Evolutionary conservation across 2,329 filamentous ascomycete genomes (phyloP), one percentile per base, ranked within the genome.

Genomic region (Colletotrichum agaves): DNA sequence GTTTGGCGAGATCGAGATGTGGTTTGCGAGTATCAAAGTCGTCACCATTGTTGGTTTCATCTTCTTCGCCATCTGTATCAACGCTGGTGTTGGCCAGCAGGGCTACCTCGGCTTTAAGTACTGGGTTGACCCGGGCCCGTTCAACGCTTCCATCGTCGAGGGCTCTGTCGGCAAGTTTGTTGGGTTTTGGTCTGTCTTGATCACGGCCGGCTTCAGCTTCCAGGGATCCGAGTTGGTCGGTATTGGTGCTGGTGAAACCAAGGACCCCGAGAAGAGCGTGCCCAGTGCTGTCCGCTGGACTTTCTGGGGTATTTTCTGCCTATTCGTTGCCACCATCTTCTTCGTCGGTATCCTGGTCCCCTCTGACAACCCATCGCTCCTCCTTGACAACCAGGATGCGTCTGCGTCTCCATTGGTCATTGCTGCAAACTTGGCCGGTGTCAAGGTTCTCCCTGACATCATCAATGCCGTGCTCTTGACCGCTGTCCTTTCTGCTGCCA

Each of bases 1-100:
- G 71, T 94, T 93, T 71, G 92, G 91, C 43, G 91, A 94, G 75
- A 82, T 93, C 31, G 93, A 95, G 76, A 93, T 94, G 79, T 93
- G 90, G 86, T 89, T 94, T 72, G 89, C 91, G 5, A 87, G 84
- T 64, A 88, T 95, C 82, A 95, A 95, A 78, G 90, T 94, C 63
- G 73, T 93, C 56, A 92, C 91, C 31, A 87, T 94, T 43, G 61
- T 92, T 47, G 91, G 91, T 46, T 93, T 94, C 81, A 85, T 93
- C 81, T 89, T 94, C 75, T 92, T 94, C 72, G 88, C 85, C 71
- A 91, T 93, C 72, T 91, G 90, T 77, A 85, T 94, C 79, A 90
- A 93, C 74, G 90, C 90, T 3, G 92, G 91, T 50, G 91, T 84
- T 5, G 90, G 91, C 19, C 74, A 87, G 15, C 82, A 93, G 70